Conservation (phyloP, 1,284 basidiomycete genomes). For the Apiotrichum akiyoshidainum region DNA sequence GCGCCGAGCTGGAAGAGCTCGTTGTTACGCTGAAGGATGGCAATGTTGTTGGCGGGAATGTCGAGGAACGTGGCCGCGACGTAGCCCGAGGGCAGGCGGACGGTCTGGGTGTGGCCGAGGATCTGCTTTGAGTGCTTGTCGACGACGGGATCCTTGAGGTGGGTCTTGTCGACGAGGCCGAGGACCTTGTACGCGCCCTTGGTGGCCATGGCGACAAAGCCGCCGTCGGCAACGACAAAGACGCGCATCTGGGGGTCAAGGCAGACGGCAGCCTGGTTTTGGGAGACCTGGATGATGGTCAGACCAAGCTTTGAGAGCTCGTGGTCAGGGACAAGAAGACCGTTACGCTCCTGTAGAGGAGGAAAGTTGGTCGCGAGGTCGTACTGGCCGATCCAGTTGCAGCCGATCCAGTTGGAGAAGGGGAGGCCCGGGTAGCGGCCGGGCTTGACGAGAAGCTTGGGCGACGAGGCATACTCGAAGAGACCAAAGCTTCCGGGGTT, state of each 20-base stretch:
- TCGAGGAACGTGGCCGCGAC: constrained; percentile 20
- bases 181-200: constrained; percentile 17
- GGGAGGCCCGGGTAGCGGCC: constrained; percentile 20
- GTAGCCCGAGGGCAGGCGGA: constrained; percentile 13
- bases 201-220: constrained; percentile 21
- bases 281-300: constrained; percentile 18
- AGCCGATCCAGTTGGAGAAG: constrained; percentile 17
- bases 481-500: constrained; percentile 19
- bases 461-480: constrained; percentile 17
- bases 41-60: constrained; percentile 19
- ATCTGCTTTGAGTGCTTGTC: constrained; percentile 11
- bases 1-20: constrained; percentile 16
- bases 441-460: constrained; percentile 17
- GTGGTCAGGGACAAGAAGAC: constrained; percentile 10
- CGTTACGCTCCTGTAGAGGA: background rate
- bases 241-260: constrained; percentile 20
- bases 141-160: constrained; percentile 8
- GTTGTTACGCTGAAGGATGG: constrained; percentile 18
- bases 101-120: constrained; percentile 15
- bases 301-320: constrained; percentile 15
- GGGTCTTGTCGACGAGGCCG: constrained; percentile 21
- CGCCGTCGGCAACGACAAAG: constrained; percentile 17
- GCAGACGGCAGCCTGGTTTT: constrained; percentile 21
- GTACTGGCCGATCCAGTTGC: constrained; percentile 12
- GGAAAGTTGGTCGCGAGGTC: constrained; percentile 20